Base-by-base conservation (phyloP, 75 land plant genomes). In the Picea sitchensis region DNA sequence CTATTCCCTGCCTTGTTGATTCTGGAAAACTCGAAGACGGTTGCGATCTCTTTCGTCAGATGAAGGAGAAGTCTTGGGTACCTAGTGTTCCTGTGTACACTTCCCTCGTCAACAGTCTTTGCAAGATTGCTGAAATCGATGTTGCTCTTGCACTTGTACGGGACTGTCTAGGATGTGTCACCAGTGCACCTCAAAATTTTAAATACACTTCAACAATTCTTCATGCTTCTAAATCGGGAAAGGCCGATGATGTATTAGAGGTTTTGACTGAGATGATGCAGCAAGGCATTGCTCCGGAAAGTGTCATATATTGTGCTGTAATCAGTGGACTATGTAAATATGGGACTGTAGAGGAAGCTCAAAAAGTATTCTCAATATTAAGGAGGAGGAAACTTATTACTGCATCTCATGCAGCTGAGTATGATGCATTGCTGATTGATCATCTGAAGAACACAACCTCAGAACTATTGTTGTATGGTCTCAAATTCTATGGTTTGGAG, bases 211-310 rank as follows among this genome's bases (percentile, higher is more conserved):
- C 86, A 59, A 86, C 81, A 6, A 76, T 92, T 81, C 78, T 90
- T 32, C 86, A 92, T 84, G 85, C 69, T 2, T 88, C 87, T 71
- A 86, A 78, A 65, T 82, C 82, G 0, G 80, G 83, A 56, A 72
- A 75, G 11, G 84, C 94, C 54, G 88, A 86, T 62, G 83, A 84
- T 61, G 87, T 92, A 18, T 72, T 92, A 36, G 88, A 86, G 32
- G 92, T 92, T 12, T 58, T 92, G 36, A 80, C 88, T 75, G 94
- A 92, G 78, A 88, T 92, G 86, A 73, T 92, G 75, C 78, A 90
- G 47, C 81, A 85, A 54, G 84, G 83, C 3, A 82, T 80, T 61
- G 59, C 77, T 26, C 81, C 78, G 0, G 84, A 86, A 61, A 82
- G 77, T 62, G 56, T 88, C 78, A 76, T 86, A 77, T 92, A 78